Evolutionary conservation across 108 stramenopile genomes (phyloP).

Genomic region (Nitzschia palea): DNA sequence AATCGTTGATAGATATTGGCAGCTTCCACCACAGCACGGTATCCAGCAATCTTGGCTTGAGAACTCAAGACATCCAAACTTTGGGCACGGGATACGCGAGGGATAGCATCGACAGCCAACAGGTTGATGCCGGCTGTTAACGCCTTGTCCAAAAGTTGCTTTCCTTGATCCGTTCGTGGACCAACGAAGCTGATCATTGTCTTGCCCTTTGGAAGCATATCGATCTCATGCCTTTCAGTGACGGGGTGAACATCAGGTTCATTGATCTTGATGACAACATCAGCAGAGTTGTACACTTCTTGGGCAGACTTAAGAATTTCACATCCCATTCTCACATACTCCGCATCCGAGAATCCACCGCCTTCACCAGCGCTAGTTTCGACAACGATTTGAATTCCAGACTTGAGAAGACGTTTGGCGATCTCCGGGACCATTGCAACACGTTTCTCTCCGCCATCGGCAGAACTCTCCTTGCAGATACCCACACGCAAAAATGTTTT

Average conservation of each 20-base stretch:
- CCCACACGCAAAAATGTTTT: slow-evolving; percentile 60
- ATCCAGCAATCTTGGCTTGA: slow-evolving; percentile 91
- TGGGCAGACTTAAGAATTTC: slow-evolving; percentile 47
- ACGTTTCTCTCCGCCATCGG: slow-evolving; percentile 52
- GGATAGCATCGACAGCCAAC: slow-evolving; percentile 65
- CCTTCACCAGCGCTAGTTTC: slow-evolving; percentile 62
- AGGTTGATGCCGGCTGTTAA: slow-evolving; percentile 38
- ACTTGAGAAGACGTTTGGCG: slow-evolving; percentile 47
- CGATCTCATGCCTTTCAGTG: slow-evolving; percentile 56
- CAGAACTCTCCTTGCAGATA: slow-evolving; percentile 61
- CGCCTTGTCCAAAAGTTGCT: slow-evolving; percentile 60
- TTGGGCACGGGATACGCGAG: slow-evolving; percentile 83
- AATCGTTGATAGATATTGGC: slow-evolving; percentile 77
- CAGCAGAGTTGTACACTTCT: slow-evolving; percentile 43
- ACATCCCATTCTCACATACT: slow-evolving; percentile 74
- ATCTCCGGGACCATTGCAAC: slow-evolving; percentile 57
- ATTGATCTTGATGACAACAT: slow-evolving; percentile 61
- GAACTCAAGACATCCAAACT: slow-evolving; percentile 78
- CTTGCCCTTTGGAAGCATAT: slow-evolving; percentile 60
- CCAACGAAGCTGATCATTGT: slow-evolving; percentile 66
- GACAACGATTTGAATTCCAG: slow-evolving; percentile 53
- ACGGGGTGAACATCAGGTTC: slow-evolving; percentile 64
- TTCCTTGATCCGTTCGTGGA: slow-evolving; percentile 54
- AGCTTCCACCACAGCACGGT: slow-evolving; percentile 89
- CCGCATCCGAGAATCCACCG: slow-evolving; percentile 66